These are phyloP conservation scores for Selenicereus undatus DNA, from an alignment of 148 eudicot species.

Conservation along the genomic window DNA sequence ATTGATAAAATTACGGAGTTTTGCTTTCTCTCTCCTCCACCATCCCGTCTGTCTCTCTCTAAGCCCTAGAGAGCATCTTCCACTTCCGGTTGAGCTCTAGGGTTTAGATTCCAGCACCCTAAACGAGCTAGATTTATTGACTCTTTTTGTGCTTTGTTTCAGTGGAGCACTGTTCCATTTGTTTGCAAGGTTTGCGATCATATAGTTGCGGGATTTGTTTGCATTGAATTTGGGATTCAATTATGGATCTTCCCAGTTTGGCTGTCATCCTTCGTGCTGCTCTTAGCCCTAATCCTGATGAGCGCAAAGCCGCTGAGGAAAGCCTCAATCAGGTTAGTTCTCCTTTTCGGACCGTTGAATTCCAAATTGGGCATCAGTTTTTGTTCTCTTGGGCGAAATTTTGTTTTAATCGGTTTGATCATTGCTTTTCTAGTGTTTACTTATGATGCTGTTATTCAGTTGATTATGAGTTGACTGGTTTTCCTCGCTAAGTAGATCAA, in stretches of 20 bases:
- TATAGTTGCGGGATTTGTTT: neutral
- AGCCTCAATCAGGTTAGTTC: slow-evolving; percentile 69
- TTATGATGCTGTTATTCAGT: neutral
- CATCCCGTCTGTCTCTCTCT: slow-evolving; percentile 8
- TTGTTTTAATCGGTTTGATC: neutral
- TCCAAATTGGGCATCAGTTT: neutral
- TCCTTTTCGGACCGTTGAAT: neutral
- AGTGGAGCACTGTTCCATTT: slow-evolving; percentile 26
- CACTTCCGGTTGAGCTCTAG: slow-evolving; percentile 10
- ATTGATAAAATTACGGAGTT: neutral
- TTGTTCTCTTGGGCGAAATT: neutral
- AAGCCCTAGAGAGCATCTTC: slow-evolving; percentile 20
- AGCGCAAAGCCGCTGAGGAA: slow-evolving; percentile 93
- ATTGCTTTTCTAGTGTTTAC: neutral
- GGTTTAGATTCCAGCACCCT: slow-evolving; percentile 21
- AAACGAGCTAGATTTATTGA: no score
- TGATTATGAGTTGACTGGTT: neutral
- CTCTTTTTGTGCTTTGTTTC: neutral
- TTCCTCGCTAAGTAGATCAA: neutral
- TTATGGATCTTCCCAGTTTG: slow-evolving; percentile 86
- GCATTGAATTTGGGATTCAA: neutral
- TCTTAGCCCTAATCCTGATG: slow-evolving; percentile 84
- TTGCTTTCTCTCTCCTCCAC: neutral
- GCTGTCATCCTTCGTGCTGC: slow-evolving; percentile 81
- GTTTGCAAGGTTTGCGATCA: neutral